These are phyloP conservation scores for Prunus fruticosa DNA, from an alignment of 306 rosid species.

Conservation along the genomic window DNA sequence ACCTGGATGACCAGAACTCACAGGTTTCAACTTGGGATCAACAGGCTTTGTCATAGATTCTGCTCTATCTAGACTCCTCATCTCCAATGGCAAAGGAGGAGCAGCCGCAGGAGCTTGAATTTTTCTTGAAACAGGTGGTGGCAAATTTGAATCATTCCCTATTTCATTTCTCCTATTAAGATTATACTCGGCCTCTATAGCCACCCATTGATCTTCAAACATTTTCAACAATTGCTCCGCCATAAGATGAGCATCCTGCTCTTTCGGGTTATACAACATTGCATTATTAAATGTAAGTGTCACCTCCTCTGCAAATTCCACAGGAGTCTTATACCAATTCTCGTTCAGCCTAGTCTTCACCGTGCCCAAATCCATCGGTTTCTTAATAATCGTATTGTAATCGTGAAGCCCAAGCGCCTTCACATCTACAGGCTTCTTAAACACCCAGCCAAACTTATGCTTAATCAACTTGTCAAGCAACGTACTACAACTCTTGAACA, in stretches of 20 bases:
- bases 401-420: constrained; percentile 79
- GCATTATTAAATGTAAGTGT: constrained; percentile 90
- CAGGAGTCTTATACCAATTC: constrained; percentile 75
- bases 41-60: constrained; percentile 47
- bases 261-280: constrained; percentile 78
- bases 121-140: constrained; percentile 48
- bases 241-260: constrained; percentile 87
- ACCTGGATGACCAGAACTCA: constrained; percentile 44
- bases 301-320: constrained; percentile 86
- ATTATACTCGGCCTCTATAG: constrained; percentile 52
- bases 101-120: constrained; percentile 21
- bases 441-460: constrained; percentile 91
- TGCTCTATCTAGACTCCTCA: constrained; percentile 48
- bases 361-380: constrained; percentile 93
- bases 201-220: constrained; percentile 77
- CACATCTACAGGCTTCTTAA: constrained; percentile 81
- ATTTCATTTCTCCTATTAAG: constrained; percentile 43
- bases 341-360: constrained; percentile 66
- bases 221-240: constrained; percentile 69
- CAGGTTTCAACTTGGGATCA: constrained; percentile 28
- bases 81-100: constrained; percentile 32
- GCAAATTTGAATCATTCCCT: constrained; percentile 34
- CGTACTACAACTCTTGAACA: constrained; percentile 62
- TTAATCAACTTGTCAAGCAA: constrained; percentile 86
- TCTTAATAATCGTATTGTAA: constrained; percentile 59